phyloP scores from a whole-genome alignment of 139 green algal genomes.

The Nannochloris sp. region DNA sequence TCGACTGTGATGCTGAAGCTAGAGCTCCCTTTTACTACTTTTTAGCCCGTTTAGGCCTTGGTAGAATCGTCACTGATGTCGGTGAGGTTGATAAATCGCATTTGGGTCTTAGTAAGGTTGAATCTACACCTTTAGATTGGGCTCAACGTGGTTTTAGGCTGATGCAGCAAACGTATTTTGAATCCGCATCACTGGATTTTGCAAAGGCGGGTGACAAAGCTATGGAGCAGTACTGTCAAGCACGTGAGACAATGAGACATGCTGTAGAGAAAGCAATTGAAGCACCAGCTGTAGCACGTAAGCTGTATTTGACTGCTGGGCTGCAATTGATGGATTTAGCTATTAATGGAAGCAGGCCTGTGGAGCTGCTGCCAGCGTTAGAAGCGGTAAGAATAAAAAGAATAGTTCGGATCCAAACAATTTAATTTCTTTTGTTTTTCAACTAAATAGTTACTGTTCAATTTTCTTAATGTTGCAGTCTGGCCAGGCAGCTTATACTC shows the following conservation, averaged over 20 bases:
- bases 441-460: no score
- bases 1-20: slow-evolving; percentile 34
- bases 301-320: not conserved
- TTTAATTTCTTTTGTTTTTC: no score
- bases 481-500: no score
- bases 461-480: no score
- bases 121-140: slow-evolving; percentile 26
- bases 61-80: slow-evolving; percentile 10
- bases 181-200: not conserved
- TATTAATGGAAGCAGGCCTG: no score
- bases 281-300: not conserved
- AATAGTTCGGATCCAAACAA: no score
- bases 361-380: no score
- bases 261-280: not conserved
- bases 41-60: slow-evolving; percentile 24
- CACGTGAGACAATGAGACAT: slow-evolving; percentile 5
- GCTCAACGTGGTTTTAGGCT: slow-evolving; percentile 2
- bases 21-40: slow-evolving; percentile 35
- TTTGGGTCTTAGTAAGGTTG: not conserved
- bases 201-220: not conserved
- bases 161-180: not conserved
- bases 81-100: not conserved
- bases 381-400: no score
- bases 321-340: not conserved
- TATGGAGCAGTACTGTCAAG: slow-evolving; percentile 19